Evolutionary conservation across 345 rosid species (phyloP).

Genomic region (Heritiera fomes): DNA sequence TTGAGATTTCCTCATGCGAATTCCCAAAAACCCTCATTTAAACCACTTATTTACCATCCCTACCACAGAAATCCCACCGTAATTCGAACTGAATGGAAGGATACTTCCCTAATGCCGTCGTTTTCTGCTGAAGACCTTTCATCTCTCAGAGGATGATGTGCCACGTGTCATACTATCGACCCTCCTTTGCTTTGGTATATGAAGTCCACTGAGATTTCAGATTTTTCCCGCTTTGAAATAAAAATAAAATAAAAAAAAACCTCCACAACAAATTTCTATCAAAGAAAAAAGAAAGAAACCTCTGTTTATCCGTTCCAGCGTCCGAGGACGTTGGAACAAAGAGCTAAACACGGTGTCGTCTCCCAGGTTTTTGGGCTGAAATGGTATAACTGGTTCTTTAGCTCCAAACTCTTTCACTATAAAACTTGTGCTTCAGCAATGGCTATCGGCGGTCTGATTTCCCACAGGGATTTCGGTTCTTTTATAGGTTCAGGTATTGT

Average conservation of each 20-base stretch:
- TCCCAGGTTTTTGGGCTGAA: constrained; percentile 24
- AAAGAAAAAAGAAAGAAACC: constrained; percentile 7
- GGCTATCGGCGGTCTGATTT: constrained; percentile 82
- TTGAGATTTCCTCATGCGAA: constrained; percentile 20
- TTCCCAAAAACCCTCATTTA: constrained; percentile 19
- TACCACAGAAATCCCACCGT: neutral
- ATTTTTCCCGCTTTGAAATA: constrained; percentile 53
- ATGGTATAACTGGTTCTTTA: constrained; percentile 33
- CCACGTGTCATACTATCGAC: constrained; percentile 68
- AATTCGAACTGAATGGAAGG: constrained; percentile 19
- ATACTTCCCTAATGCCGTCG: constrained; percentile 12
- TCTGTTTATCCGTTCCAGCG: constrained; percentile 37
- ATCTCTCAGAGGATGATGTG: constrained; percentile 40
- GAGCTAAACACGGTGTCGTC: constrained; percentile 9
- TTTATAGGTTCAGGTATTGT: constrained; percentile 60
- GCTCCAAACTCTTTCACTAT: constrained; percentile 24
- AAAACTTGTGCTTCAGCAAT: constrained; percentile 33
- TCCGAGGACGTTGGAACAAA: neutral
- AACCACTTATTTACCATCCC: neutral
- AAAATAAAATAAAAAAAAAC: neutral
- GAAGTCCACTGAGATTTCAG: constrained; percentile 47
- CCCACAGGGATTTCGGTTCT: constrained; percentile 59
- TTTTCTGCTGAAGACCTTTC: neutral
- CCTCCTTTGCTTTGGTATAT: constrained; percentile 43
- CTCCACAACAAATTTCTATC: neutral